Evolutionary conservation across 805 yeast genomes (phyloP).

Genomic region (Wickerhamomyces ciferrii): DNA sequence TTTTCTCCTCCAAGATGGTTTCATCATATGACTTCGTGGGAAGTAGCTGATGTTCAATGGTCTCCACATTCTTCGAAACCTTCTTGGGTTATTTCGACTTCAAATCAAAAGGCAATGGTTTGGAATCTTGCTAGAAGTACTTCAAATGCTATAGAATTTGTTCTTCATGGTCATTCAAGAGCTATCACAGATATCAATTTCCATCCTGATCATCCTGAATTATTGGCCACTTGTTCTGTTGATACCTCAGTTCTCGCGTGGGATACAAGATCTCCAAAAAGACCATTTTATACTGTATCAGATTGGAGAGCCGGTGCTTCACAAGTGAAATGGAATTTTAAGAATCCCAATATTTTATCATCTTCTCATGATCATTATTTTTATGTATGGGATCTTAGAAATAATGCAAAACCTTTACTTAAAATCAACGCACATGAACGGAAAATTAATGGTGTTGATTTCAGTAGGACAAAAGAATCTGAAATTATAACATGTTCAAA

Average conservation of each 20-base stretch:
- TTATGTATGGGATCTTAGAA: conserved; percentile 84
- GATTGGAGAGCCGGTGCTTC: conserved; percentile 95
- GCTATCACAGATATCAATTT: conserved; percentile 96
- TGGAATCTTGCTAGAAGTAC: conserved; percentile 83
- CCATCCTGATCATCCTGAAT: conserved; percentile 81
- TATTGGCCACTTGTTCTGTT: conserved; percentile 87
- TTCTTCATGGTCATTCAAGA: conserved; percentile 82
- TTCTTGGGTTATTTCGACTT: conserved; percentile 88
- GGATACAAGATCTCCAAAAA: conserved; percentile 81
- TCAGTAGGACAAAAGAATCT: conserved; percentile 53
- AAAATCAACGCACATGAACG: conserved; percentile 73
- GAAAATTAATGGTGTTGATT: conserved; percentile 86
- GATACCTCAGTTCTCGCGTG: conserved; percentile 85
- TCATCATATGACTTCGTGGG: conserved; percentile 92
- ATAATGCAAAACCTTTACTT: conserved; percentile 70
- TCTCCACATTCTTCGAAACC: conserved; percentile 85
- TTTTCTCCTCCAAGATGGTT: conserved; percentile 93
- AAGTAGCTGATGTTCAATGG: conserved; percentile 99
- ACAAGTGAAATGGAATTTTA: conserved; percentile 90
- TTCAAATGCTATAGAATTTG: conserved; percentile 74
- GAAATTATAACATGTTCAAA: conserved; percentile 79
- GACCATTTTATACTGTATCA: conserved; percentile 76
- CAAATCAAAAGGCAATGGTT: conserved; percentile 90
- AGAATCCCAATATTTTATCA: conserved; percentile 72
- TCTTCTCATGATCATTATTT: conserved; percentile 80